Percentiles rank a stretch among this genome's conserved stretches.
These are phyloP conservation scores for Stygiomarasmius scandens DNA, from an alignment of 1,284 basidiomycete genomes.

Conservation along the genomic window DNA sequence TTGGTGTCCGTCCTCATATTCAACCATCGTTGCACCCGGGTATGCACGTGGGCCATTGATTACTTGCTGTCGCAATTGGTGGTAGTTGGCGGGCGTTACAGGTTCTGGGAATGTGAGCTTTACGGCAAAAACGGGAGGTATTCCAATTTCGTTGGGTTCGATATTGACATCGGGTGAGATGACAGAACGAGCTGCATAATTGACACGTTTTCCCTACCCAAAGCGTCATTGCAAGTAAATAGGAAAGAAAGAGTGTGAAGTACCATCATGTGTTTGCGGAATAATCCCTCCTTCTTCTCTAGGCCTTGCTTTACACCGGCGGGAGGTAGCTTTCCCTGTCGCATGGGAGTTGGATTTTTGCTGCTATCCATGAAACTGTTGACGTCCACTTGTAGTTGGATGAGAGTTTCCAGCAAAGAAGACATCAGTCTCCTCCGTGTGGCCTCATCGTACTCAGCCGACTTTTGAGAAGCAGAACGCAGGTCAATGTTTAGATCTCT, in stretches of 20 bases:
- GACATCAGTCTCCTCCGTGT: slow-evolving; percentile 67
- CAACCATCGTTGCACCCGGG: slow-evolving; percentile 94
- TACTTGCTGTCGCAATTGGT: slow-evolving; percentile 88
- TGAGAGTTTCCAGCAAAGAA: slow-evolving; percentile 77
- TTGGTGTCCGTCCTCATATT: slow-evolving; percentile 92
- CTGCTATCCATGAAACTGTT: slow-evolving; percentile 98
- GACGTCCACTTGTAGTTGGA: slow-evolving; percentile 93
- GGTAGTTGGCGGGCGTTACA: slow-evolving; percentile 90
- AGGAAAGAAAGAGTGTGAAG: slow-evolving; percentile 19
- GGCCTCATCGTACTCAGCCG: slow-evolving; percentile 54
- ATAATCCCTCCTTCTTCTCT: slow-evolving; percentile 99
- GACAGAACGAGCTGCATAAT: slow-evolving; percentile 98
- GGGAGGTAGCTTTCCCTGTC: slow-evolving; percentile 92
- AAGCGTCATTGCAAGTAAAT: slow-evolving; percentile 7
- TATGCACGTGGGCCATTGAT: slow-evolving; percentile 90
- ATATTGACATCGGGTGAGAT: slow-evolving; percentile 99
- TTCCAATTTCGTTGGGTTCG: slow-evolving; percentile 98
- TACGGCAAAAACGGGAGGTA: slow-evolving; percentile 96
- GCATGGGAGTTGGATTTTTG: slow-evolving; percentile 88
- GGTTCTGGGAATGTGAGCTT: slow-evolving; percentile 98
- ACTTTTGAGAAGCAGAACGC: slow-evolving; percentile 63
- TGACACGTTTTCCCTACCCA: slow-evolving; percentile 94
- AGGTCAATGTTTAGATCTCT: slow-evolving; percentile 79
- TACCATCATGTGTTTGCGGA: slow-evolving; percentile 99
- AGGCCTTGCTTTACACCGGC: slow-evolving; percentile 95